Base-by-base conservation (phyloP, 1,284 basidiomycete species). In the Rhodotorula sp. region DNA sequence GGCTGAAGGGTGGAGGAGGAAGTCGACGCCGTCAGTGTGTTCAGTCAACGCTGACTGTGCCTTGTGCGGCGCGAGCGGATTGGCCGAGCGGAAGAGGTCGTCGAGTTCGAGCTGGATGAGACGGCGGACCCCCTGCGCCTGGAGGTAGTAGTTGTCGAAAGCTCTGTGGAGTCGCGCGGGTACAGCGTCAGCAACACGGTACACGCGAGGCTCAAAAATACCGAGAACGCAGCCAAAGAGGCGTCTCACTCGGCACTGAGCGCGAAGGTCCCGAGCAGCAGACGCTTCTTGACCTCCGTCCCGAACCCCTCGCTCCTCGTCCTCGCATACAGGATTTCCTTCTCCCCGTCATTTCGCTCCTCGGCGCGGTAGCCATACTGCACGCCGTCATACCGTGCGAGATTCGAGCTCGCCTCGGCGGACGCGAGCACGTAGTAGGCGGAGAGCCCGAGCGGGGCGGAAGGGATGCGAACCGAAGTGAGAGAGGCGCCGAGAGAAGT, bases 371-470 rank as follows among this genome's bases (percentile, higher is more conserved):
- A 48, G 12, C 86, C 86, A 73, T 82, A 87, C 74, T 84, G 83
- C 0, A 96, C 86, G 0, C 96, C 96, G 64, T 96, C 93, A 80
- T 91, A 99, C 49, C 93, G 85, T 1, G 91, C 93, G 53, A 99
- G 84, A 79, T 97, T 97, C 75, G 92, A 95, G 75, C 91, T 91
- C 0, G 95, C 96, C 80, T 99, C 97, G 0, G 97, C 94, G 71
- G 89, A 91, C 0, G 96, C 92, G 27, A 98, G 86, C 17, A 97
- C 91, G 79, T 99, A 99, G 84, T 99, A 99, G 8, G 94, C 91
- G 64, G 93, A 92, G 3, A 98, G 84, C 0, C 92, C 91, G 77
- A 90, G 90, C 1, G 83, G 83, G 0, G 92, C 91, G 3, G 87
- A 86, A 0, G 93, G 92, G 25, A 98, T 84, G 13, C 89, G 89